Evolutionary conservation across 805 yeast genomes (phyloP), one percentile per base, ranked within the genome.

Genomic region (Yamadazyma tumulicola): DNA sequence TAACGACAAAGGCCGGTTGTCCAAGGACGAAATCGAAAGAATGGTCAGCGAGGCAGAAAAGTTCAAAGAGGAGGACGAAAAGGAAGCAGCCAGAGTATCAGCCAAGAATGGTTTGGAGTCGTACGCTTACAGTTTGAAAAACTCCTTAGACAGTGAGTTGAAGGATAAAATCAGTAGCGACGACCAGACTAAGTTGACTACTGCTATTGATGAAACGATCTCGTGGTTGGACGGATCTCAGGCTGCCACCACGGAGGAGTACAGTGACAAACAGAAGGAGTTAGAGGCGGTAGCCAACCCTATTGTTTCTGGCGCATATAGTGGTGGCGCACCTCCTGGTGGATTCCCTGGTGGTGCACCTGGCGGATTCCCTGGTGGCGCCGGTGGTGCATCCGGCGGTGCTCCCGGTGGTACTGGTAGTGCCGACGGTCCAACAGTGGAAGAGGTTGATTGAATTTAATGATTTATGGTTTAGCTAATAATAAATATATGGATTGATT

Each of bases 41-140:
- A 91, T 91, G 96, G 96, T 91, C 45, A 93, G 80, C 57, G 97
- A 91, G 59, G 97, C 97, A 51, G 97, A 88, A 67, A 83, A 85
- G 69, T 91, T 69, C 55, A 95, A 95, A 48, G 87, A 85, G 52
- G 94, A 88, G 65, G 97, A 91, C 67, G 81, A 80, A 49, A 80
- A 76, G 51, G 74, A 86, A 42, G 84, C 89, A 58, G 77, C 77
- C 42, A 85, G 85, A 74, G 81, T 91, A 52, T 94, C 84, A 69
- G 79, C 95, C 43, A 85, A 87, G 73, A 89, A 87, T 69, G 69
- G 74, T 29, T 75, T 89, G 47, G 97, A 89, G 70, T 85, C 87
- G 64, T 88, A 86, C 59, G 91, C 94, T 42, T 85, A 82, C 60
- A 74, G 80, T 23, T 73, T 89, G 59, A 83, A 80, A 72, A 83